Evolutionary conservation across 306 rosid species (phyloP).

Genomic region (Pterocarpus santalinus): DNA sequence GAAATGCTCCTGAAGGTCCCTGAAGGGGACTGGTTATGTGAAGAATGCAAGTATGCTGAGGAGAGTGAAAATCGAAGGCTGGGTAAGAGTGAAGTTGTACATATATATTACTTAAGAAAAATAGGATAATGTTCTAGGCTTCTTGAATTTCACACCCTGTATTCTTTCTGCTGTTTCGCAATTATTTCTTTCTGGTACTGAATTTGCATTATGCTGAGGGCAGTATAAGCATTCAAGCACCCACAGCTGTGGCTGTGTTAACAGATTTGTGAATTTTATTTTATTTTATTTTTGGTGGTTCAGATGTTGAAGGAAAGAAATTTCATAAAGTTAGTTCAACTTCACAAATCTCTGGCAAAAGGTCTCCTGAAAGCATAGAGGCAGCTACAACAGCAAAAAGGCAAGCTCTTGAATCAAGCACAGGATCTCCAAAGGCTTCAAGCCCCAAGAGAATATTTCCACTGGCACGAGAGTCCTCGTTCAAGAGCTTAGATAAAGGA

Average conservation of each 20-base stretch:
- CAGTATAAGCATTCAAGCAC: conserved; percentile 12
- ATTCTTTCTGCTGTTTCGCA: conserved; percentile 22
- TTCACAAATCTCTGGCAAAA: conserved; percentile 67
- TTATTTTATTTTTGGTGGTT: conserved; percentile 42
- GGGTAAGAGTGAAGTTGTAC: conserved; percentile 58
- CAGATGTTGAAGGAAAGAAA: conserved; percentile 57
- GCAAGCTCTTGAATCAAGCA: conserved; percentile 71
- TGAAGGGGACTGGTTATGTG: conserved; percentile 88
- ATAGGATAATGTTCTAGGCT: not conserved
- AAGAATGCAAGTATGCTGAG: conserved; percentile 79
- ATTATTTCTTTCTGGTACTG: conserved; percentile 33
- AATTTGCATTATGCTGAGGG: conserved; percentile 49
- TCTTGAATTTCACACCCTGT: conserved; percentile 11
- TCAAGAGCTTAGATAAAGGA: conserved; percentile 71
- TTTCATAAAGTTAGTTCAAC: conserved; percentile 52
- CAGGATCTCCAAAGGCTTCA: conserved; percentile 74
- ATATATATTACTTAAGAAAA: conserved; percentile 7
- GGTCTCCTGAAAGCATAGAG: conserved; percentile 67
- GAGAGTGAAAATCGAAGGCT: conserved; percentile 66
- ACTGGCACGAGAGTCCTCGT: conserved; percentile 71
- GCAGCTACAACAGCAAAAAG: conserved; percentile 64
- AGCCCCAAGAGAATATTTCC: conserved; percentile 64
- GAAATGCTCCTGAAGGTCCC: conserved; percentile 81
- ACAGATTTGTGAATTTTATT: conserved; percentile 30
- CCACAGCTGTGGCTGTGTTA: conserved; percentile 16